Base-by-base conservation (phyloP, 305 asterid genomes). In the Petunia hybrid region DNA sequence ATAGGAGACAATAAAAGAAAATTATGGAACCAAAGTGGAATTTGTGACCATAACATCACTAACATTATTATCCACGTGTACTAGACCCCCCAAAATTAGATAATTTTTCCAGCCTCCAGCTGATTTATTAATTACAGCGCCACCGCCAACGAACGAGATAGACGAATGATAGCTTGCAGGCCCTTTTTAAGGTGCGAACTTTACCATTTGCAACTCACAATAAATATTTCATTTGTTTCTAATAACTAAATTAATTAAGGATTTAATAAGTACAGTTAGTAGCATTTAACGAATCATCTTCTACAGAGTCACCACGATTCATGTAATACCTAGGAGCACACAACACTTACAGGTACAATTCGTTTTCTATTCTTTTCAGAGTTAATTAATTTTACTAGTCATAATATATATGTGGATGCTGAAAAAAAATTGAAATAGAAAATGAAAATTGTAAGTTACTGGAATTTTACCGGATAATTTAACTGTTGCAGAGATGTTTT, bases 331-430 rank as follows among this genome's bases (percentile, higher is more conserved):
- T 22, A 22, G 31, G 31, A 70, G 83, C 82, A 80, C 77, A 70
- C 86, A 46, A 9, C 57, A 60, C 80, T 82, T 80, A 39, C 89
- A 82, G 90, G 93, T 91, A 70, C 35, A 39, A 7, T 65, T 8
- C 31, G 46, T 6, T 45, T 1, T 70, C 56, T 42, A 13, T 70
- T 45, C 16, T 43, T 65, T 42, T 65, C 45, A 35, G 13, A 65
- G 4, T 35, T 2, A 13, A 1, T 65, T 65, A 12, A 65, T 1
- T 35, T 5, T 9, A 2, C 36, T 65, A 12, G 14, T 65, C 42
- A 22, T 5, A 35, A 7, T 35, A 65, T 65, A 22, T 22, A 22
- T 22, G 31, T 22, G 31, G 31, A 22, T 22, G 31, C 31, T 22
- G 31, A 22, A 22, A 22, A 22, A 22, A 22, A 22, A 22, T 22